These are phyloP conservation scores for Blastobotrys serpentis DNA, from an alignment of 1,139 yeast species.

Conservation along the genomic window DNA sequence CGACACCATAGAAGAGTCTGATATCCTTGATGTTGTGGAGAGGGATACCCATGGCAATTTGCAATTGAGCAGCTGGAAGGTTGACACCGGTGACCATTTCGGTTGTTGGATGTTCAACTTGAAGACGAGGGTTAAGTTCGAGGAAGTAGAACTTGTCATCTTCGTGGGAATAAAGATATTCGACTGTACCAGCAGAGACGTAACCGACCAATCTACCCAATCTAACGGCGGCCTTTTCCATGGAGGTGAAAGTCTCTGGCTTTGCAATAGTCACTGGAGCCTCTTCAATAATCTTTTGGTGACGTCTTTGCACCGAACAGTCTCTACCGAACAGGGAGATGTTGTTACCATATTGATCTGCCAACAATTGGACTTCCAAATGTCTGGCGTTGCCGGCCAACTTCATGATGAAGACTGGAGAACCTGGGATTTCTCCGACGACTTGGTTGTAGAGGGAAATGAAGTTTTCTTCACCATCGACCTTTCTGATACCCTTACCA, in stretches of 20 bases:
- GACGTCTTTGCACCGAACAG: conserved; percentile 97
- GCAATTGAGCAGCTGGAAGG: conserved; percentile 96
- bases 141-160: conserved; percentile 94
- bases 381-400: conserved; percentile 95
- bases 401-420: conserved; percentile 93
- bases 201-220: conserved; percentile 95
- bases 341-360: conserved; percentile 94
- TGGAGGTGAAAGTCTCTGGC: conserved; percentile 75
- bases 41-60: conserved; percentile 99
- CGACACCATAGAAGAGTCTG: conserved; percentile 89
- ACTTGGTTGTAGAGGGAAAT: conserved; percentile 76
- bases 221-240: conserved; percentile 98
- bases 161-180: conserved; percentile 87
- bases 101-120: conserved; percentile 99
- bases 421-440: conserved; percentile 92
- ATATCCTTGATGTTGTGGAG: conserved; percentile 92
- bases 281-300: conserved; percentile 93
- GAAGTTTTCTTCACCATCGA: conserved; percentile 73
- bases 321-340: conserved; percentile 94
- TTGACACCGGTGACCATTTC: conserved; percentile 99
- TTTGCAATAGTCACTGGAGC: conserved; percentile 95
- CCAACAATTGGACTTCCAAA: conserved; percentile 89
- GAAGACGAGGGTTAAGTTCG: conserved; percentile 95
- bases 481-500: conserved; percentile 97
- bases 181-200: conserved; percentile 98